phyloP scores from a whole-genome alignment of 768 basidiomycete species.

The Hydnum rufescens region DNA sequence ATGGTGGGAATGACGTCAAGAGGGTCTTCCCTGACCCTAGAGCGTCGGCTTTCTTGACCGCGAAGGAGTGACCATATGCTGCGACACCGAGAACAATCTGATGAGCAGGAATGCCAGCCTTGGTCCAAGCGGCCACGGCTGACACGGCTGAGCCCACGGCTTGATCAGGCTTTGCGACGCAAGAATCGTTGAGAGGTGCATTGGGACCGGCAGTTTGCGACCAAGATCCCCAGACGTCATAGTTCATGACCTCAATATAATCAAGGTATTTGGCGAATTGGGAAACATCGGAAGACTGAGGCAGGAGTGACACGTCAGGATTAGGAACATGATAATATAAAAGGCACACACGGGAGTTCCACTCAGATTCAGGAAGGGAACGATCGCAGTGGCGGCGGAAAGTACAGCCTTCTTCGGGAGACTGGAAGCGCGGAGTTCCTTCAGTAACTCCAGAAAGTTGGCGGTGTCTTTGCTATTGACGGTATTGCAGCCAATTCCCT shows the following conservation, averaged over 20 bases:
- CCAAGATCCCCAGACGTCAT: conserved; percentile 71
- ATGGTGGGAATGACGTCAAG: conserved; percentile 33
- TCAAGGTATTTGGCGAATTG: conserved; percentile 47
- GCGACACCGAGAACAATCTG: conserved; percentile 79
- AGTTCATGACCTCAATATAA: conserved; percentile 85
- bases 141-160: conserved; percentile 54
- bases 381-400: conserved; percentile 58
- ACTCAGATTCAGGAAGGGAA: conserved; percentile 42
- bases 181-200: conserved; percentile 62
- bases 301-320: too few species aligned
- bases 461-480: conserved; percentile 37
- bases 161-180: conserved; percentile 40
- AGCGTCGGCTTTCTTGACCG: conserved; percentile 22
- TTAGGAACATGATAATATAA: too few species aligned
- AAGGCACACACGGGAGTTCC: conserved; percentile 33
- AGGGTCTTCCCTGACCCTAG: conserved; percentile 16
- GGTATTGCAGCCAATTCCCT: conserved; percentile 38
- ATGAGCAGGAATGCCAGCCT: conserved; percentile 54
- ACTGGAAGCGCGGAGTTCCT: conserved; percentile 30
- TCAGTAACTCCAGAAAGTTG: conserved; percentile 62
- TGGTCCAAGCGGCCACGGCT: conserved; percentile 50
- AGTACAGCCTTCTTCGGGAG: conserved; percentile 41
- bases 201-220: conserved; percentile 62
- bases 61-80: conserved; percentile 13
- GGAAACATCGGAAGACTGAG: conserved; percentile 34